Percentiles rank a stretch among this genome's conserved stretches.
Evolutionary conservation across 768 basidiomycete species (phyloP).

Genomic region (Suillus plorans): DNA sequence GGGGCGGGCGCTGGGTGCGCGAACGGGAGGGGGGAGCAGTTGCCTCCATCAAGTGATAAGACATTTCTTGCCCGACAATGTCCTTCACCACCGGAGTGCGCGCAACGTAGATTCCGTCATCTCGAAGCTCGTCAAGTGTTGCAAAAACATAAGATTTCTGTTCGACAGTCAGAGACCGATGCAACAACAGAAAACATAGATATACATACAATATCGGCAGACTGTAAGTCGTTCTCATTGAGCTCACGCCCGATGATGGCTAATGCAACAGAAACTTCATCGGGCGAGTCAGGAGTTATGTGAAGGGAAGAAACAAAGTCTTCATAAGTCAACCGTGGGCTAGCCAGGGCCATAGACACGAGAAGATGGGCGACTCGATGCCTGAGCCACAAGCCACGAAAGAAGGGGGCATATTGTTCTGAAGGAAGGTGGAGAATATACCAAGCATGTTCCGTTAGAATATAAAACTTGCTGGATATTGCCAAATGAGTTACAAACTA

Average conservation of each 20-base stretch:
- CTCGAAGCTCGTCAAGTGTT: constrained; percentile 39
- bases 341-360: constrained; percentile 34
- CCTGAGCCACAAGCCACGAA: constrained; percentile 44
- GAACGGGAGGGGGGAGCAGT: constrained; percentile 15
- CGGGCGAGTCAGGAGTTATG: constrained; percentile 27
- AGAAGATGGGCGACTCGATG: constrained; percentile 53
- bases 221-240: constrained; percentile 40
- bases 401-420: constrained; percentile 44
- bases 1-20: constrained; percentile 14
- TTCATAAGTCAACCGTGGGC: constrained; percentile 37
- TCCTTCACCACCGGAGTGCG: constrained; percentile 43
- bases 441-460: constrained; percentile 65
- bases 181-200: background rate
- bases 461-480: constrained; percentile 55
- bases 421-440: constrained; percentile 63
- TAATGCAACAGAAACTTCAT: constrained; percentile 30
- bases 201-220: constrained; percentile 46
- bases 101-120: constrained; percentile 30
- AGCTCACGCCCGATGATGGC: constrained; percentile 46
- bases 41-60: constrained; percentile 22
- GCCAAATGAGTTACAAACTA: constrained; percentile 7
- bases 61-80: constrained; percentile 27
- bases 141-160: constrained; percentile 47
- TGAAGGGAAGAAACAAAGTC: constrained; percentile 39
- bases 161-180: constrained; percentile 1